Evolutionary conservation across 768 basidiomycete genomes (phyloP), one percentile per base, ranked within the genome.

Genomic region (Leucocoprinus leucothites): DNA sequence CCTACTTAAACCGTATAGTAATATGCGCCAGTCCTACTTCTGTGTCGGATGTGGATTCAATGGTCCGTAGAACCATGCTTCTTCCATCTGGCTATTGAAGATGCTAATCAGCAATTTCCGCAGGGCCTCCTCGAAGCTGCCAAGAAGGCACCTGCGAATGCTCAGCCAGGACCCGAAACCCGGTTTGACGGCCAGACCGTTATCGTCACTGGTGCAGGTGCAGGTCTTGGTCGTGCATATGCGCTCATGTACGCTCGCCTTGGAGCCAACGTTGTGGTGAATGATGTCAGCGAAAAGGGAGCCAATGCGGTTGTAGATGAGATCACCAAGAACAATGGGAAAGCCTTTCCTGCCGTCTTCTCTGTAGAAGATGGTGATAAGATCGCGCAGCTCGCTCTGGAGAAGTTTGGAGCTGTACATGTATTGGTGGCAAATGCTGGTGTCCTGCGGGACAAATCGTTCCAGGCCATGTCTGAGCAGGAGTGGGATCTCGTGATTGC

Each of bases 181-280:
- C 82, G 85, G 7, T 98, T 89, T 66, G 89, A 91, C 57, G 89
- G 85, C 14, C 87, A 98, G 74, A 96, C 94, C 9, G 91, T 90
- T 57, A 85, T 99, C 63, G 81, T 98, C 61, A 98, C 97, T 2
- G 97, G 96, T 36, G 91, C 94, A 6, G 96, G 96, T 40, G 92
- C 89, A 24, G 97, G 96, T 50, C 84, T 99, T 26, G 97, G 97
- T 16, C 86, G 97, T 25, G 82, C 84, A 1, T 97, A 98, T 65
- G 91, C 97, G 0, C 78, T 88, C 41, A 91, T 98, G 90, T 98
- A 89, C 65, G 91, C 81, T 22, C 85, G 82, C 51, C 84, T 95
- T 8, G 96, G 97, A n/a, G 96, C 94, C 9, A 97, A 97, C 63
- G 91, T 99, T 28, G 90, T 98, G 43, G 84, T 98, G 41, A 99